Evolutionary conservation across 139 green algal genomes (phyloP).

Genomic region (Bryopsis sp.): DNA sequence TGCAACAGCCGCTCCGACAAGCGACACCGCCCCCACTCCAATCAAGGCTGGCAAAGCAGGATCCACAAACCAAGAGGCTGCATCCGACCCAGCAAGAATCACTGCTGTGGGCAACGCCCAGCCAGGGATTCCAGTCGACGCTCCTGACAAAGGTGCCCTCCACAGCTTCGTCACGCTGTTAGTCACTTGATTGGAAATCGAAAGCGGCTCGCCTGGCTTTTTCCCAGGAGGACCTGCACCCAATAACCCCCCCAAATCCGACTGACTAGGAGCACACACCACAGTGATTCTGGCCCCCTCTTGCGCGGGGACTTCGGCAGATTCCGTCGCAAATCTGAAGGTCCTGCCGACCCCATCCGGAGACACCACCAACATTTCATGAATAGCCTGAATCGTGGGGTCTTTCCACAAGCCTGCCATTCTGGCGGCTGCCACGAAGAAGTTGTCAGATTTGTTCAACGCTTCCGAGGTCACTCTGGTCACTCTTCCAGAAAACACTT

Average conservation of each 20-base stretch:
- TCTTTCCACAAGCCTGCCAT: conserved; percentile 35
- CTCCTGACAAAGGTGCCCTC: conserved; percentile 36
- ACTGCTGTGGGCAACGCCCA: conserved; percentile 63
- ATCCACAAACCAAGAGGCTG: conserved; percentile 64
- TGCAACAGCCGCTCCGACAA: conserved; percentile 26
- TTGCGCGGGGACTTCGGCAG: conserved; percentile 66
- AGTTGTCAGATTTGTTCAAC: conserved; percentile 33
- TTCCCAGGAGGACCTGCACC: conserved; percentile 48
- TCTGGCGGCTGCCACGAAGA: conserved; percentile 35
- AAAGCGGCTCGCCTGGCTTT: conserved; percentile 66
- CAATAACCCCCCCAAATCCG: conserved; percentile 34
- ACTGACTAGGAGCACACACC: conserved; percentile 47
- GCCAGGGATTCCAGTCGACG: conserved; percentile 30
- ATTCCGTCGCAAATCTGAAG: conserved; percentile 68
- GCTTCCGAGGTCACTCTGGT: conserved; percentile 44
- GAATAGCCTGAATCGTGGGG: conserved; percentile 50
- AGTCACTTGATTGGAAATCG: conserved; percentile 67
- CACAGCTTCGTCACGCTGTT: conserved; percentile 37
- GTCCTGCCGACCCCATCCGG: conserved; percentile 59
- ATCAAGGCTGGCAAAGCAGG: conserved; percentile 58
- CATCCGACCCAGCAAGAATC: conserved; percentile 60
- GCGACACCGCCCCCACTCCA: conserved; percentile 27
- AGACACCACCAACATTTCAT: conserved; percentile 62
- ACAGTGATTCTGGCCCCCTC: conserved; percentile 65
- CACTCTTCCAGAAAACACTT: conserved; percentile 68